These are phyloP conservation scores for Lasiodiplodia gonubiensis DNA, from an alignment of 2,329 filamentous ascomycete genomes.

Conservation along the genomic window DNA sequence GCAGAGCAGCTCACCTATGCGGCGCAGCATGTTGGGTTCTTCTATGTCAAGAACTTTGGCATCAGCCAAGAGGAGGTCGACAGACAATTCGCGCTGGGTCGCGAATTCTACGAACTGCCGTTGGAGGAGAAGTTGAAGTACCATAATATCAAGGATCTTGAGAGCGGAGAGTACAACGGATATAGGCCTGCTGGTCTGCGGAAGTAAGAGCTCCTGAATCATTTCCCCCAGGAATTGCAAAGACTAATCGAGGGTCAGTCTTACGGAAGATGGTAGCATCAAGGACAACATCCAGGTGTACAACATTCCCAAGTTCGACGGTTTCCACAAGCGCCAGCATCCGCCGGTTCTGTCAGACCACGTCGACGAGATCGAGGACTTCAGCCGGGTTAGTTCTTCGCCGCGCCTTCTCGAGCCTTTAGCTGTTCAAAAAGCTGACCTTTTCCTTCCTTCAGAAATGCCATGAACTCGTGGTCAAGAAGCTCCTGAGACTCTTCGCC, in stretches of 20 bases:
- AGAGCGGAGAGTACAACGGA: conserved; percentile 63
- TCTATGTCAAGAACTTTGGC: conserved; percentile 67
- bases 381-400: conserved; percentile 42
- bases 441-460: conserved; percentile 38
- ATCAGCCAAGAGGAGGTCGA: conserved; percentile 66
- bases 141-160: conserved; percentile 41
- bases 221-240: neutral
- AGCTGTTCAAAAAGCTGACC: neutral
- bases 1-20: conserved; percentile 63
- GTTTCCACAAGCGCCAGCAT: conserved; percentile 46
- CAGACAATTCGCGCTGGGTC: conserved; percentile 65
- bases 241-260: conserved; percentile 33
- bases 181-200: conserved; percentile 57
- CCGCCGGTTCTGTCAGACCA: conserved; percentile 57
- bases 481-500: conserved; percentile 65
- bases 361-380: conserved; percentile 62
- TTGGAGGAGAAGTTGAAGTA: conserved; percentile 66
- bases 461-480: conserved; percentile 62
- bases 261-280: conserved; percentile 45
- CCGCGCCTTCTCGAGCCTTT: neutral
- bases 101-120: conserved; percentile 63
- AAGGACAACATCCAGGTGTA: conserved; percentile 65
- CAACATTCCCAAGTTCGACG: conserved; percentile 65
- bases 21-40: conserved; percentile 61
- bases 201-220: conserved; percentile 4